Percentiles rank a stretch among this genome's conserved stretches.
Evolutionary conservation across 345 rosid genomes (phyloP).

Genomic region (Camelina sativa): DNA sequence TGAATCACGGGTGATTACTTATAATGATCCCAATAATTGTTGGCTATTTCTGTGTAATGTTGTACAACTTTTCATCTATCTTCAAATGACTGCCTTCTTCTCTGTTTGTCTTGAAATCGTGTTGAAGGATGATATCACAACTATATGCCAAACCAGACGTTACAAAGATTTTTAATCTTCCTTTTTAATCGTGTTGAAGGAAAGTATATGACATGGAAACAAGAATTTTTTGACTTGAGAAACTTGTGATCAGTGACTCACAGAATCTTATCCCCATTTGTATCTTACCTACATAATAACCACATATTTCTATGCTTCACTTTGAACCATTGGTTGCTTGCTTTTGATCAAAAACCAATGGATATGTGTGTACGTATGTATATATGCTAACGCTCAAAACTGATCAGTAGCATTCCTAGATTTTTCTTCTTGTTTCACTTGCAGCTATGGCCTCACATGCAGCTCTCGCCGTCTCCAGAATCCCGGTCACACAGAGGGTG

Average conservation of each 20-base stretch:
- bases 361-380: conserved; percentile 26
- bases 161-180: neutral
- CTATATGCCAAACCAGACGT: neutral
- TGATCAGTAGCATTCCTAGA: conserved; percentile 20
- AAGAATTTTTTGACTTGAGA: neutral
- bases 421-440: conserved; percentile 39
- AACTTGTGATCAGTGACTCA: conserved; percentile 24
- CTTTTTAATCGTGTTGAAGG: too few relatives aligned
- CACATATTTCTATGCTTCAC: conserved; percentile 57
- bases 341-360: conserved; percentile 23
- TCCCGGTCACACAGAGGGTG: conserved; percentile 64
- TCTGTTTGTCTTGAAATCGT: neutral
- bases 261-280: conserved; percentile 59
- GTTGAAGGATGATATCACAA: neutral
- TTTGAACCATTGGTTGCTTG: conserved; percentile 49
- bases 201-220: neutral
- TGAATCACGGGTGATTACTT: conserved; percentile 24
- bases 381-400: conserved; percentile 33
- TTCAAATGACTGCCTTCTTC: conserved; percentile 2
- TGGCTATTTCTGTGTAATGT: conserved; percentile 36
- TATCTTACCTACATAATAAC: conserved; percentile 48
- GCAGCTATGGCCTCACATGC: conserved; percentile 88
- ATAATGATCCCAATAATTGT: conserved; percentile 27
- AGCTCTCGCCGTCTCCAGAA: conserved; percentile 86
- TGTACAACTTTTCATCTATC: conserved; percentile 28